Evolutionary conservation across 2,329 filamentous ascomycete genomes (phyloP), one percentile per base, ranked within the genome.

Genomic region (Penicillium griseofulvum): DNA sequence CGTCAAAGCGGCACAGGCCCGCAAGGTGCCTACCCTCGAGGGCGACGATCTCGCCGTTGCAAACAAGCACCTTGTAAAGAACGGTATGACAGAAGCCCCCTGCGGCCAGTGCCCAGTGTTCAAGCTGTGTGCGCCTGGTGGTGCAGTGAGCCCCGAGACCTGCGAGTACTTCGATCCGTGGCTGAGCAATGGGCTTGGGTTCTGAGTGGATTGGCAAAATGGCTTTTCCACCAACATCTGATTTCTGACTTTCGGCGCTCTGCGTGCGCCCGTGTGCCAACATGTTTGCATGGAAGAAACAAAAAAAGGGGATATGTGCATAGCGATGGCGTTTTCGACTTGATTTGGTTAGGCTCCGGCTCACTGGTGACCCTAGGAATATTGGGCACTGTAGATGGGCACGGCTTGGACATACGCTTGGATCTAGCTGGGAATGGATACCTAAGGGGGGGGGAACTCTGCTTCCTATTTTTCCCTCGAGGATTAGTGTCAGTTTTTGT

Each of bases 91-190:
- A 1, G 91, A 97, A 72, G 87, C 88, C 2, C 94, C 94, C 1
- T 99, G 94, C 72, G 92, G 93, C 2, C 82, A 86, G 52, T 99
- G 94, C 73, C 94, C 94, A 0, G 93, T 97, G 2, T 96, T 96
- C 71, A 88, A 94, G 55, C 81, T 97, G 2, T 99, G 94, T 71
- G 88, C 90, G 62, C 90, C 96, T 57, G 91, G 91, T 7, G 93
- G 93, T 0, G 90, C 91, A 0, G 91, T 99, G 22, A 95, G 88
- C 66, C 90, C 93, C 0, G 88, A 86, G 61, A 96, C 88, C 48
- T 99, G 94, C 74, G 88, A 91, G 51, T 99, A 99, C 70, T 97
- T 96, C 68, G 83, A 89, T 60, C 83, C 87, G 49, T 99, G 94
- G 94, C 74, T 97, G 43, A 82, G 68, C 50, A 71, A 67, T 58